phyloP scores from a whole-genome alignment of 805 yeast species.

The Novakomyces olei region DNA sequence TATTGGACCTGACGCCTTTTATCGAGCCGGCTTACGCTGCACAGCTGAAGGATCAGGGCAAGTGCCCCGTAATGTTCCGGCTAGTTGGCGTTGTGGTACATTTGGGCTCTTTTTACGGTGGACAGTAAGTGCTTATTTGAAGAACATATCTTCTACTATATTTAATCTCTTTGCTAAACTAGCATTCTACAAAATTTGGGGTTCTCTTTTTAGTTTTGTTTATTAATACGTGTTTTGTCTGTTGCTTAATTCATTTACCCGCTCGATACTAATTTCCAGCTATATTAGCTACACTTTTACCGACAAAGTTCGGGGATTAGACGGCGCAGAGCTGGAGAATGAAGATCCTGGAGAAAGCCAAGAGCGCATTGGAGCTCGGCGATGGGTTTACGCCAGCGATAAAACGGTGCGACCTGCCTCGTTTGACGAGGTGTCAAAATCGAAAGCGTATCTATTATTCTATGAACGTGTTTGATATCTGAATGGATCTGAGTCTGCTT shows the following conservation, averaged over 20 bases:
- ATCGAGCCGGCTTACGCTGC: background rate
- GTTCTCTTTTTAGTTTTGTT: no score
- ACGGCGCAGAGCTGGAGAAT: background rate
- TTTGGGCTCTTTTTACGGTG: conserved; percentile 1
- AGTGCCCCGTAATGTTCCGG: background rate
- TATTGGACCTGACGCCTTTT: background rate
- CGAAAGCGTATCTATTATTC: conserved; percentile 3
- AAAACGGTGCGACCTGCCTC: background rate
- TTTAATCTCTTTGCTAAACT: no score
- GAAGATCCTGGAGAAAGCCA: background rate
- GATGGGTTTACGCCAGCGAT: conserved; percentile 3
- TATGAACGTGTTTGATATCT: conserved; percentile 3
- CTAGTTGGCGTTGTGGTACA: conserved; percentile 1
- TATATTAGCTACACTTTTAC: no score
- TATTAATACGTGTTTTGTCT: no score
- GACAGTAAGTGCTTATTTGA: no score
- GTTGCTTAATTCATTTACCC: no score
- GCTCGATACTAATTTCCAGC: no score
- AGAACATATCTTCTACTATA: no score
- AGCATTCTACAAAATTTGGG: no score
- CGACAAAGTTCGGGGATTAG: background rate
- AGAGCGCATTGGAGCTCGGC: background rate
- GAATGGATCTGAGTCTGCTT: no score
- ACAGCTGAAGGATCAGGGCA: background rate
- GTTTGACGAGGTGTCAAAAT: conserved; percentile 1